Conservation (phyloP, 139 green algal species). For the Astrephomene gubernaculifera region DNA sequence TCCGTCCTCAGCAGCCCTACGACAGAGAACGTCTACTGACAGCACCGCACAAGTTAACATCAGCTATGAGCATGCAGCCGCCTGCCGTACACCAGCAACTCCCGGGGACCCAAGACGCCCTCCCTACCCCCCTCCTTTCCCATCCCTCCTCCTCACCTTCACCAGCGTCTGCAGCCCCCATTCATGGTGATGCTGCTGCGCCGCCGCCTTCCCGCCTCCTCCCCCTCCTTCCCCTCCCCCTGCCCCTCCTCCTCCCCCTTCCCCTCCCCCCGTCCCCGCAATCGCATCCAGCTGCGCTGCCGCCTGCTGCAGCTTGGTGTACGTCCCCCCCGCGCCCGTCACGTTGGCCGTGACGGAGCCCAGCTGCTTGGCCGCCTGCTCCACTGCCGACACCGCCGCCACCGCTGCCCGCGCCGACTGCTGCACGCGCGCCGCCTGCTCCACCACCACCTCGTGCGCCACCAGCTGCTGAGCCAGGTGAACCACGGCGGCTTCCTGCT, state of each 20-base stretch:
- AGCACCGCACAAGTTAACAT: too few relatives aligned
- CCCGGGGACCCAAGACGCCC: background rate
- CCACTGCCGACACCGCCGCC: constrained; percentile 48
- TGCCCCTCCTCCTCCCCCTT: background rate
- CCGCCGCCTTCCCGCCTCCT: too few relatives aligned
- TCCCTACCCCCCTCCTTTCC: background rate
- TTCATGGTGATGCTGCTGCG: background rate
- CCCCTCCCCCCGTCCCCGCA: background rate
- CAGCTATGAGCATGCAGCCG: background rate
- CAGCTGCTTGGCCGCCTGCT: constrained; percentile 44
- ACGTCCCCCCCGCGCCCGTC: constrained; percentile 21
- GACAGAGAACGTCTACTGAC: too few relatives aligned
- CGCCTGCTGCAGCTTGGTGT: constrained; percentile 48
- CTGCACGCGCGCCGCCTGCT: constrained; percentile 56
- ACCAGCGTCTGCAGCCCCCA: constrained; percentile 14
- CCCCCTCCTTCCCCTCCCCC: background rate
- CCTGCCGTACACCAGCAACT: background rate
- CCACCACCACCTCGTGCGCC: constrained; percentile 66
- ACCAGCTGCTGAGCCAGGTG: constrained; percentile 82
- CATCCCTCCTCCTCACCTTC: constrained; percentile 17
- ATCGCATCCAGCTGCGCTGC: constrained; percentile 46
- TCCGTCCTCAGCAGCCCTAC: too few relatives aligned
- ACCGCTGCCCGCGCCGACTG: constrained; percentile 62
- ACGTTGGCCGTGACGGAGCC: constrained; percentile 25
- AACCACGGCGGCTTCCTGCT: constrained; percentile 84